Base-by-base conservation (phyloP, 768 basidiomycete species). In the Hypholoma sublateritium region DNA sequence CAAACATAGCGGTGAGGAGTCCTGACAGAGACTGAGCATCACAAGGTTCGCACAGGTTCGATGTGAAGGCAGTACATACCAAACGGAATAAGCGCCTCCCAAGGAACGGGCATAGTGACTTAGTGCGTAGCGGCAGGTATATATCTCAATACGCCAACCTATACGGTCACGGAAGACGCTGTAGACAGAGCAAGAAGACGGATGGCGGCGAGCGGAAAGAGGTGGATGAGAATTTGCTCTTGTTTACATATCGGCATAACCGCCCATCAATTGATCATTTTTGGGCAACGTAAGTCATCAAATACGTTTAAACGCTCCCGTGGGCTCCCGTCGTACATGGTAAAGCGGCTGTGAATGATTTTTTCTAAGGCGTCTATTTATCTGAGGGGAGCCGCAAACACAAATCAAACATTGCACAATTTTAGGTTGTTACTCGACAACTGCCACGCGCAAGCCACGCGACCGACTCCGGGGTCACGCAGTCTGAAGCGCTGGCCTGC, bases 61-160 rank as follows among this genome's bases (percentile, higher is more conserved):
- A 32, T 32, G 32, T 34, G 22, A 14, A 22, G 44, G 46, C 49
- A 50, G 49, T 59, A 57, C 68, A 41, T 59, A 95, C 95, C 95
- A 68, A 95, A 95, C 46, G 95, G 95, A 78, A 98, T 91, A 65
- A 98, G 83, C 50, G 95, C 94, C 78, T 98, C 95, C 89, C 91
- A 98, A 63, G 95, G 95, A 65, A 97, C 88, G 55, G 95, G 95
- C 95, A 96, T 96, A 64, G 62, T 79, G 70, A 53, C 58, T 25
- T 37, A 42, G 21, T 55, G 41, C 44, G 16, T 24, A 17, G 42
- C 50, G 25, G 25, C 37, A 44, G 37, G 17, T 37, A 41, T 41
- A 5, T n/a, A 41, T 21, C 45, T 11, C 1, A 4, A 14, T 39
- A 32, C n/a, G 35, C 35, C 25, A 25, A 28, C 25, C 11, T 16